Evolutionary conservation across 2,329 filamentous ascomycete genomes (phyloP), one percentile per base, ranked within the genome.

Genomic region (Pyrenophora seminiperda): DNA sequence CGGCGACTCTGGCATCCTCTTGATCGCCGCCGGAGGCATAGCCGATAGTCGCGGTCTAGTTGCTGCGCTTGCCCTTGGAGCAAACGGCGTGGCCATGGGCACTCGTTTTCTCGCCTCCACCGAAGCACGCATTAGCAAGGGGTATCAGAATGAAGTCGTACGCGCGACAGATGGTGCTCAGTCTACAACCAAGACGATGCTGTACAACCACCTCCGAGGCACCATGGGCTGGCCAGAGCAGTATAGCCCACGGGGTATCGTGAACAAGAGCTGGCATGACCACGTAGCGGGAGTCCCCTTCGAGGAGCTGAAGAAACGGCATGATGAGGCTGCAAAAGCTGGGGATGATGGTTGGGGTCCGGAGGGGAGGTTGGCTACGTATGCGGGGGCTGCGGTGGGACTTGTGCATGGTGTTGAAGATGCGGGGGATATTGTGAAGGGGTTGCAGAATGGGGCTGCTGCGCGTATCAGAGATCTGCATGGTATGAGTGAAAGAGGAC

Each of bases 321-420:
- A 78, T 65, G 67, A 76, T 36, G 69, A 78, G 50, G 82, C 81
- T 31, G 60, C 78, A 59, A 71, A 76, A 59, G 70, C 67, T 43
- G 80, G 78, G 2, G 79, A 83, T 66, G 67, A 13, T 75, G 80
- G 27, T 80, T 81, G 79, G 82, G 81, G 11, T 9, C 45, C 53
- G 4, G 54, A 66, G 13, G 81, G 79, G 4, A 75, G 83, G 48
- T 70, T 85, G 70, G 83, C 81, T 4, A 82, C 81, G 5, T 87
- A 85, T 74, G 83, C 82, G 10, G 83, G 84, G 4, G 81, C 81
- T 5, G 83, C 79, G 0, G 78, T 87, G 5, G 84, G 84, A 0
- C 71, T 87, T 47, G 75, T 85, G 3, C 79, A 71, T 36, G 67
- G 76, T 32, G 72, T 81, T 1, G 74, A 76, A 53, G 63, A 73